Percentiles rank a stretch among this genome's conserved stretches.
phyloP scores from a whole-genome alignment of 352 stramenopile genomes.

The Phytophthora colocasiae region DNA sequence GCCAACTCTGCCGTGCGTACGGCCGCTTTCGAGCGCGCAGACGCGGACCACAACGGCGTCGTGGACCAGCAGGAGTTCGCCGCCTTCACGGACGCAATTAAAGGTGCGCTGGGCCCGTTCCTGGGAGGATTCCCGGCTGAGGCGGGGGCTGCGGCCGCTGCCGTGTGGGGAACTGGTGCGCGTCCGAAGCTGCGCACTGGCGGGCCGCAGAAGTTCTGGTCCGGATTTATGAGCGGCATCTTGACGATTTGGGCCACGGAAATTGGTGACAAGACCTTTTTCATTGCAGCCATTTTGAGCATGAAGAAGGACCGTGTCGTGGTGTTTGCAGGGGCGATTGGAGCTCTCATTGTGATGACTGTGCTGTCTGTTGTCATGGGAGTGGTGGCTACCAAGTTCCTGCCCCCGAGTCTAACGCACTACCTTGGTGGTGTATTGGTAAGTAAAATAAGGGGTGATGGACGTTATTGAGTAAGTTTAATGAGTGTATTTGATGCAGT shows the following conservation, averaged over 20 bases:
- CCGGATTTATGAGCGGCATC: slow-evolving; percentile 89
- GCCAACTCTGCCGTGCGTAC: slow-evolving; percentile 14
- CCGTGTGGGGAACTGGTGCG: slow-evolving; percentile 11
- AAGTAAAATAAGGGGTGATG: slow-evolving; percentile 5
- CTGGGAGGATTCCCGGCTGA: slow-evolving; percentile 36
- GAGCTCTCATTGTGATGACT: slow-evolving; percentile 97
- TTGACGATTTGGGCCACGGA: slow-evolving; percentile 98
- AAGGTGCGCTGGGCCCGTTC: slow-evolving; percentile 62
- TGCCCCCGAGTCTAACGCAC: slow-evolving; percentile 95
- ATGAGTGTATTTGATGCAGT: slow-evolving; percentile 62
- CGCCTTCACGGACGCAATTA: slow-evolving; percentile 61
- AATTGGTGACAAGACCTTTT: slow-evolving; percentile 99
- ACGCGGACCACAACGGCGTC: slow-evolving; percentile 76
- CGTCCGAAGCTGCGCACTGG: slow-evolving; percentile 45
- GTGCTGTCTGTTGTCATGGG: slow-evolving; percentile 98
- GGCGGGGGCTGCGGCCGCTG: slow-evolving; percentile 11
- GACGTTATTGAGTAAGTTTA: slow-evolving; percentile 2
- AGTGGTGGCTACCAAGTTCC: slow-evolving; percentile 94
- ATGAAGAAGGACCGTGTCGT: slow-evolving; percentile 96
- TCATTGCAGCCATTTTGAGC: slow-evolving; percentile 98
- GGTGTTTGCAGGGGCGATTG: slow-evolving; percentile 96
- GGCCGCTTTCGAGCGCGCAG: slow-evolving; percentile 67
- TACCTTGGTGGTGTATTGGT: slow-evolving; percentile 94
- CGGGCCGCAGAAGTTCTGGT: slow-evolving; percentile 83
- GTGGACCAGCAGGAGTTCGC: slow-evolving; percentile 74